A percentile compares a stretch with the other conserved stretches of the same genome.
Evolutionary conservation across 179 eudicot genomes (phyloP).

Genomic region (Vitellaria paradoxa): DNA sequence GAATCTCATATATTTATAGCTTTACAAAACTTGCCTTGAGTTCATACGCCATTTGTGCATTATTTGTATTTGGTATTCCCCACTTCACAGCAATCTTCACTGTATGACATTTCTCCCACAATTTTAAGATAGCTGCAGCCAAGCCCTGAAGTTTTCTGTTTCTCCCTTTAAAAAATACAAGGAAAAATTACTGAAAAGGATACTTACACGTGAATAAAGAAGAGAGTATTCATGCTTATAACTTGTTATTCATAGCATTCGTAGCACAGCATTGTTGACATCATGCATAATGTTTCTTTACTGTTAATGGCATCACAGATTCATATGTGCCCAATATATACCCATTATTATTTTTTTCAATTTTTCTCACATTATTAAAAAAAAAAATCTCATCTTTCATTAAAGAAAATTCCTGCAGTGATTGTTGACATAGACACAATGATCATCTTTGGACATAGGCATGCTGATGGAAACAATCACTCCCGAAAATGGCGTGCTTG

Average conservation of each 20-base stretch:
- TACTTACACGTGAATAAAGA: not conserved
- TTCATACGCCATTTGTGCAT: conserved; percentile 93
- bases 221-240: not conserved
- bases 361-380: not conserved
- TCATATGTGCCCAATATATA: not conserved
- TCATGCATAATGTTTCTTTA: not conserved
- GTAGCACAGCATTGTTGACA: not conserved
- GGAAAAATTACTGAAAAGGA: conserved; percentile 11
- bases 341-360: no score
- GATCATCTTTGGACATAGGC: not conserved
- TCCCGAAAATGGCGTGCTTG: not conserved
- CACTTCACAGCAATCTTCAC: conserved; percentile 92
- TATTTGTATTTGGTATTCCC: conserved; percentile 78
- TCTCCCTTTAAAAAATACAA: conserved; percentile 58
- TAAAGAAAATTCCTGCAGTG: not conserved
- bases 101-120: conserved; percentile 88
- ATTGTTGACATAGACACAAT: not conserved
- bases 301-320: not conserved
- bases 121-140: conserved; percentile 81
- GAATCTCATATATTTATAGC: conserved; percentile 1
- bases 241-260: not conserved
- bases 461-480: not conserved
- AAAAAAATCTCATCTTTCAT: no score
- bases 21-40: conserved; percentile 70
- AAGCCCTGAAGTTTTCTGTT: conserved; percentile 93